Evolutionary conservation across 192 early-diverging fungal genomes (phyloP).

Genomic region (Entophlyctis luteolus): DNA sequence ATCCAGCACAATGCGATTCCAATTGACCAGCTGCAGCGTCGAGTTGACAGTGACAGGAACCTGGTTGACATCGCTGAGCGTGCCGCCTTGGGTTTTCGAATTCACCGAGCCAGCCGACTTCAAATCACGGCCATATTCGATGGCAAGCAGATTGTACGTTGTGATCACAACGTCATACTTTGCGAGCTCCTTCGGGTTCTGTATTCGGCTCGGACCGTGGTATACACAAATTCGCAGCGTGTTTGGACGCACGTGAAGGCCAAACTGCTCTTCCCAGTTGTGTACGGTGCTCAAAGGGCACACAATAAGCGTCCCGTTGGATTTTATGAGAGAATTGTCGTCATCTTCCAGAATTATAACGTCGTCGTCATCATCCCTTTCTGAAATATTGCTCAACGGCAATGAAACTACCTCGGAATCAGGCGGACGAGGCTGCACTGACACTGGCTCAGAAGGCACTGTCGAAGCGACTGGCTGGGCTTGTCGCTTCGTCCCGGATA

Average conservation of each 20-base stretch:
- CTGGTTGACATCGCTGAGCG: slow-evolving; percentile 21
- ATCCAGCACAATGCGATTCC: slow-evolving; percentile 85
- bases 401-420: not conserved
- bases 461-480: slow-evolving; percentile 24
- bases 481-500: not conserved
- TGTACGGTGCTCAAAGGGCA: slow-evolving; percentile 67
- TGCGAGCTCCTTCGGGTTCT: slow-evolving; percentile 45
- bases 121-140: slow-evolving; percentile 47
- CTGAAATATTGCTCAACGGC: not conserved
- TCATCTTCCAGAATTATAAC: not conserved
- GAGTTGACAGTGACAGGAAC: slow-evolving; percentile 7
- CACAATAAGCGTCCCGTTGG: slow-evolving; percentile 59
- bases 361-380: slow-evolving; percentile 17
- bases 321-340: not conserved
- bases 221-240: slow-evolving; percentile 53
- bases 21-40: slow-evolving; percentile 65
- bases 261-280: slow-evolving; percentile 73
- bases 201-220: slow-evolving; percentile 53
- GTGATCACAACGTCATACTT: slow-evolving; percentile 69
- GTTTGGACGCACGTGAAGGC: slow-evolving; percentile 38
- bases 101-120: slow-evolving; percentile 16
- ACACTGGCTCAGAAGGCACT: not conserved
- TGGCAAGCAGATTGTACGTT: slow-evolving; percentile 63
- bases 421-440: not conserved
- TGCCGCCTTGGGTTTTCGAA: slow-evolving; percentile 1